Conservation (phyloP, 2,329 filamentous ascomycete species). For the Coniochaeta sp. region DNA sequence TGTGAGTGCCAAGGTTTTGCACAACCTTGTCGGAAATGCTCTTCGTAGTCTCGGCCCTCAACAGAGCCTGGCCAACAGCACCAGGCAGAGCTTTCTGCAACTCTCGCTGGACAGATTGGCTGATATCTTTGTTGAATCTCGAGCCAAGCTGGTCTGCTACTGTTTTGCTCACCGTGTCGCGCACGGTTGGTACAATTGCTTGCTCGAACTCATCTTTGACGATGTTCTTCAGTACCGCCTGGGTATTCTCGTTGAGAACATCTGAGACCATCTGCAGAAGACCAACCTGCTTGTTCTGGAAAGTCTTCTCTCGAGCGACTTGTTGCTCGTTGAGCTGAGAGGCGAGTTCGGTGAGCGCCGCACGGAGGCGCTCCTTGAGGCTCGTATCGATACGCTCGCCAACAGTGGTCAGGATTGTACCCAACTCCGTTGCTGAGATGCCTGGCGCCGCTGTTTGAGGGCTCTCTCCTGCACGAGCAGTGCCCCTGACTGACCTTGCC, state of each 20-base stretch:
- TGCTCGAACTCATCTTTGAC: constrained; percentile 69
- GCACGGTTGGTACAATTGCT: constrained; percentile 67
- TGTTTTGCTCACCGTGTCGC: constrained; percentile 57
- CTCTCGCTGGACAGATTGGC: constrained; percentile 56
- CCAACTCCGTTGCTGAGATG: constrained; percentile 39
- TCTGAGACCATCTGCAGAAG: constrained; percentile 51
- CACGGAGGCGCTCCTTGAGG: constrained; percentile 36
- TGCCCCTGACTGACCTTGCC: constrained; percentile 14
- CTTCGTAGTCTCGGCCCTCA: constrained; percentile 66
- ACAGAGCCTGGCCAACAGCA: constrained; percentile 59
- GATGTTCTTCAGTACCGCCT: constrained; percentile 68
- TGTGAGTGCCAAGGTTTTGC: constrained; percentile 54
- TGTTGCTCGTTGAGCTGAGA: constrained; percentile 47
- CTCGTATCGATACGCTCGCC: constrained; percentile 42
- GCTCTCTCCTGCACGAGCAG: constrained; percentile 16
- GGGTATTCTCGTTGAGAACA: constrained; percentile 55
- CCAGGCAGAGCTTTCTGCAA: constrained; percentile 63
- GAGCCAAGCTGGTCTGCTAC: constrained; percentile 65
- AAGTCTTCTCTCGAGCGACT: constrained; percentile 27
- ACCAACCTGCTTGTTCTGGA: constrained; percentile 55
- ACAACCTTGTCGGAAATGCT: constrained; percentile 65
- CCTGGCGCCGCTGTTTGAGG: constrained; percentile 17
- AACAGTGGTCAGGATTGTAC: constrained; percentile 45
- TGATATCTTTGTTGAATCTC: constrained; percentile 47
- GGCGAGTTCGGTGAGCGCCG: constrained; percentile 48